phyloP scores from a whole-genome alignment of 495 filamentous ascomycete genomes.

The Aspergillus ellipticus region DNA sequence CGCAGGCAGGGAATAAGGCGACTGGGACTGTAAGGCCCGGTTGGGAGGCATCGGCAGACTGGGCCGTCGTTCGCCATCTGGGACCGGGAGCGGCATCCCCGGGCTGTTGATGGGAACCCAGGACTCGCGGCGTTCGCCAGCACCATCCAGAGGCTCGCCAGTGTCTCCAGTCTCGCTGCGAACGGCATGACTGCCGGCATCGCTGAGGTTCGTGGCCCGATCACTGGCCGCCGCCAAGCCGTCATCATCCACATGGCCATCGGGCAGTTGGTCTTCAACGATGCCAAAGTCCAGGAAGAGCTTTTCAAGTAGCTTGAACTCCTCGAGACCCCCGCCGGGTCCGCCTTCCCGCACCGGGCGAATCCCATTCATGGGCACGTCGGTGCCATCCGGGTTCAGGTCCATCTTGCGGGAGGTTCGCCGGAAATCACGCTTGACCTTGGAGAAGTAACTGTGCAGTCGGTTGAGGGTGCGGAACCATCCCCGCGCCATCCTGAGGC shows the following conservation, averaged over 20 bases:
- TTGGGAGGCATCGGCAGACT: slow-evolving; percentile 41
- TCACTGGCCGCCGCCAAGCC: slow-evolving; percentile 23
- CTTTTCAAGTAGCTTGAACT: slow-evolving; percentile 62
- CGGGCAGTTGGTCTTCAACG: slow-evolving; percentile 45
- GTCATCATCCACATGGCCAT: slow-evolving; percentile 31
- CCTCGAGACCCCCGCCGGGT: slow-evolving; percentile 62
- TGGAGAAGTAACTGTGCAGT: slow-evolving; percentile 64
- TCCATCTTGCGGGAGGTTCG: slow-evolving; percentile 43
- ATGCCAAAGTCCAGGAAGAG: slow-evolving; percentile 55
- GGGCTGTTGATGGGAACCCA: slow-evolving; percentile 46
- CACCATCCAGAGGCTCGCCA: slow-evolving; percentile 33
- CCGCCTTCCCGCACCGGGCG: slow-evolving; percentile 50
- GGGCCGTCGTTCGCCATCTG: slow-evolving; percentile 41
- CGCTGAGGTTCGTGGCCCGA: slow-evolving; percentile 35
- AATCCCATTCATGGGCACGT: slow-evolving; percentile 35
- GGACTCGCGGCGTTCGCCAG: slow-evolving; percentile 39
- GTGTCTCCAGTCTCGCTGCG: slow-evolving; percentile 40
- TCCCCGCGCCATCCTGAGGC: slow-evolving; percentile 66
- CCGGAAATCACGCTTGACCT: slow-evolving; percentile 58
- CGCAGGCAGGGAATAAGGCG: slow-evolving; percentile 40
- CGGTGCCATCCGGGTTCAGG: slow-evolving; percentile 30
- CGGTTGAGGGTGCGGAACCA: slow-evolving; percentile 66
- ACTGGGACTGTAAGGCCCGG: slow-evolving; percentile 36
- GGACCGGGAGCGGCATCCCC: slow-evolving; percentile 31
- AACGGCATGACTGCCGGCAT: slow-evolving; percentile 40